phyloP scores from a whole-genome alignment of 164 flowering plant species.

The Magnolia officinalis region DNA sequence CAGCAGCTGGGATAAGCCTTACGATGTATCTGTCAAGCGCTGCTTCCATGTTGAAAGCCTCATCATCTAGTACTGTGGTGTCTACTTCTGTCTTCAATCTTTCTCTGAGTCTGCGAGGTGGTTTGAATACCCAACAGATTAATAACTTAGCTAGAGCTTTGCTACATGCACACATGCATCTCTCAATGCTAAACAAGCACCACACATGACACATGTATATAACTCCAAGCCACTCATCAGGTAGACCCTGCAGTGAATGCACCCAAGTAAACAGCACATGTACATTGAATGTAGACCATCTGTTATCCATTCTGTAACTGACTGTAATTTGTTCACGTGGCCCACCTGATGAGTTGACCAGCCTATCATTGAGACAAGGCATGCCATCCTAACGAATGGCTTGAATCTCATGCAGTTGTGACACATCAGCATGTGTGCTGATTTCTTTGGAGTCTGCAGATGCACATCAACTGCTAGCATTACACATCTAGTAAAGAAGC shows the following conservation, averaged over 20 bases:
- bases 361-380: too few species aligned
- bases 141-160: neutral
- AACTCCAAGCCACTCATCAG: too few species aligned
- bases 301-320: neutral
- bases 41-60: conserved; percentile 68
- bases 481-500: neutral
- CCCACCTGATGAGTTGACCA: too few species aligned
- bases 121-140: neutral
- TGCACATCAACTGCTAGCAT: neutral
- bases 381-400: too few species aligned
- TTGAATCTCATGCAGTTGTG: neutral
- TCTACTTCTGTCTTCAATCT: conserved; percentile 58
- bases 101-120: conserved; percentile 53
- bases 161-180: neutral
- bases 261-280: too few species aligned
- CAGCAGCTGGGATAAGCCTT: conserved; percentile 91
- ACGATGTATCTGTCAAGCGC: conserved; percentile 86
- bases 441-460: neutral
- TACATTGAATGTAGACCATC: neutral
- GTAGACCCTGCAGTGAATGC: too few species aligned
- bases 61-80: conserved; percentile 60
- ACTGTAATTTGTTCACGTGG: neutral
- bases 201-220: too few species aligned
- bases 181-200: too few species aligned
- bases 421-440: neutral